Conservation (phyloP, 352 stramenopile species). For the Pythium aquatile region DNA sequence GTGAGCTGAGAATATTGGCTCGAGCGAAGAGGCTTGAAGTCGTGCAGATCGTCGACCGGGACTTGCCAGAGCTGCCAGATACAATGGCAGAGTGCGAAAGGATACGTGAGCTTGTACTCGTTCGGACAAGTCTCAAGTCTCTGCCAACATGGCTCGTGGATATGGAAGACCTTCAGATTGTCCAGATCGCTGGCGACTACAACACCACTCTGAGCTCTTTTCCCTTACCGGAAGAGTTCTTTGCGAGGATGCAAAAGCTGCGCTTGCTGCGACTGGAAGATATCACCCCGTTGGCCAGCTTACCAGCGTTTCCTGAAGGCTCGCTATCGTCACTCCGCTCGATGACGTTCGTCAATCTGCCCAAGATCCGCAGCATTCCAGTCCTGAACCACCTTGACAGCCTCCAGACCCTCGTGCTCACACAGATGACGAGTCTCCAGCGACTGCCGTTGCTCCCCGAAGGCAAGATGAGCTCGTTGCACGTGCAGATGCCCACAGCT, state of each 20-base stretch:
- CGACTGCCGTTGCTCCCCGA: slow-evolving; percentile 13
- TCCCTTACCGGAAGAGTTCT: slow-evolving; percentile 4
- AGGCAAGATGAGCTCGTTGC: background rate
- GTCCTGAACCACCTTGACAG: slow-evolving; percentile 9
- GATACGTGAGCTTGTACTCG: slow-evolving; percentile 12
- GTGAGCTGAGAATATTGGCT: background rate
- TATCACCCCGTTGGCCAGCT: background rate
- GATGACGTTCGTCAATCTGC: slow-evolving; percentile 6
- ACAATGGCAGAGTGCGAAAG: slow-evolving; percentile 4
- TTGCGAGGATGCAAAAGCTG: slow-evolving; percentile 6
- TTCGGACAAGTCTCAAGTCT: background rate
- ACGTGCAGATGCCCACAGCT: slow-evolving; percentile 15
- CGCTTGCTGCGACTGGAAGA: slow-evolving; percentile 6
- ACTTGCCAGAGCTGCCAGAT: slow-evolving; percentile 6
- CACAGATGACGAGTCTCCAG: slow-evolving; percentile 4
- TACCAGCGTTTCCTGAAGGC: slow-evolving; percentile 9
- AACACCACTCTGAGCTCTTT: slow-evolving; percentile 13
- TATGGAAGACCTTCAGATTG: slow-evolving; percentile 14
- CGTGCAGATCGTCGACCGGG: slow-evolving; percentile 18
- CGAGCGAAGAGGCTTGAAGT: slow-evolving; percentile 8
- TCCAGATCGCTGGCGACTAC: slow-evolving; percentile 18
- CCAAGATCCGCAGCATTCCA: slow-evolving; percentile 11
- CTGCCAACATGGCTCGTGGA: slow-evolving; percentile 18
- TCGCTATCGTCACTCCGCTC: background rate
- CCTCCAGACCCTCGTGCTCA: slow-evolving; percentile 2